Evolutionary conservation across 2,329 filamentous ascomycete species (phyloP).

Genomic region (Aureobasidium sp.): DNA sequence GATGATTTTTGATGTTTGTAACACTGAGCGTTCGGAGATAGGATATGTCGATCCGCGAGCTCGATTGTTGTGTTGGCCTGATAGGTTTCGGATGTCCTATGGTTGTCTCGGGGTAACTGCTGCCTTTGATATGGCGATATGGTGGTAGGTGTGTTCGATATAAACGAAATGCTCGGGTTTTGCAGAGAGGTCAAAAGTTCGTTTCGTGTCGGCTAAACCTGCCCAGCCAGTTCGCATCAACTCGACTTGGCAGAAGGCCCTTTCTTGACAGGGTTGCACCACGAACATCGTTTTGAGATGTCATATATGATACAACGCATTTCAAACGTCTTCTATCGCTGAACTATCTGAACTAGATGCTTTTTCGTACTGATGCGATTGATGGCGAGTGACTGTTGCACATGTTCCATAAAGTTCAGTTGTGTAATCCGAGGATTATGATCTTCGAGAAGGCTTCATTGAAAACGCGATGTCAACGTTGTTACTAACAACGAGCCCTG

Average conservation of each 20-base stretch:
- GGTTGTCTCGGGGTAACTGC: not conserved
- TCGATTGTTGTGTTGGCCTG: too few species aligned
- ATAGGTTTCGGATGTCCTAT: too few species aligned
- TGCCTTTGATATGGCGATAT: not conserved
- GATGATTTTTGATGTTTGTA: not conserved
- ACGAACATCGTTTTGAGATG: not conserved
- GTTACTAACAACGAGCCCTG: not conserved
- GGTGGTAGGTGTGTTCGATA: not conserved
- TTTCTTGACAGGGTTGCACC: not conserved
- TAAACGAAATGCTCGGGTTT: not conserved
- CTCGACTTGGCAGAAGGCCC: not conserved
- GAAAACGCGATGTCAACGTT: not conserved
- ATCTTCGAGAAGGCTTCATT: not conserved
- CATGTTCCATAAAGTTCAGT: not conserved
- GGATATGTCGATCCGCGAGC: too few species aligned
- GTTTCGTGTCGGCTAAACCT: not conserved
- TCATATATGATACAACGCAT: not conserved
- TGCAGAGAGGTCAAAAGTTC: not conserved
- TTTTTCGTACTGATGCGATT: not conserved
- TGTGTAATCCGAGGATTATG: not conserved
- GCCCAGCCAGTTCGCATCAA: not conserved
- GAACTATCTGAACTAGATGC: not conserved
- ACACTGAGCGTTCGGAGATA: too few species aligned
- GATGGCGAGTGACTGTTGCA: not conserved
- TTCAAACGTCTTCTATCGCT: constrained; percentile 50